Base-by-base conservation (phyloP, 2,329 filamentous ascomycete species). In the Trichoderma lentiforme region DNA sequence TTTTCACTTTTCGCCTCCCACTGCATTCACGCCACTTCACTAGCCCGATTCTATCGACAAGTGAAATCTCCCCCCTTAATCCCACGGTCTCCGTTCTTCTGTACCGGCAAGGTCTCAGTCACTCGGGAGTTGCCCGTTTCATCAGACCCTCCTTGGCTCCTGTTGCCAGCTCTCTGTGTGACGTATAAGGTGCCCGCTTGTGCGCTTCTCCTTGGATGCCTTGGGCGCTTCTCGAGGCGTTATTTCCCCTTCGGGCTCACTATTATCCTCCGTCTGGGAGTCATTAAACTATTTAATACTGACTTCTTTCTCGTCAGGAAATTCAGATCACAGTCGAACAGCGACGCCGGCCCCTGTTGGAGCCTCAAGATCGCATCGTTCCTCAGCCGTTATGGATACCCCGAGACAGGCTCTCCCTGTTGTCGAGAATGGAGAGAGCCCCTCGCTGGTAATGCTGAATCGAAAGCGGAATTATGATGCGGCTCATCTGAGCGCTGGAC, bases 401-500 rank as follows among this genome's bases (percentile, higher is more conserved):
- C 72, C 75, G 28, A 61, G 72, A 43, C 73, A 24, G n/a, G 39
- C 18, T 43, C 43, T 30, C 24, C 60, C 58, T 62, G 32, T 70
- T 12, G 36, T 51, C 9, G 56, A 60, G 3, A 34, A 67, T 21
- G 73, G 73, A 72, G 65, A 32, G n/a, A 75, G 75, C 39, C 67
- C 72, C 24, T 73, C 73, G 6, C 72, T 71, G 47, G 74, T 77
- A 15, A 62, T 80, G 30, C 78, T 78, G 4, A 78, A 69, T 65
- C 76, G 79, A 21, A 82, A 82, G 71, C 77, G 81, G 34, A 73
- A 76, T 18, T 72, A 74, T 36, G 73, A 74, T 34, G 75, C 75
- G 4, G 70, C 75, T 24, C 73, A 73, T 26, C 67, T 76, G 4
- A 73, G 73, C 47, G 60, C 32, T 8, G 70, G 69, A 24, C 60